Conservation (phyloP, 768 basidiomycete species). For the Rubroboletus satanas region DNA sequence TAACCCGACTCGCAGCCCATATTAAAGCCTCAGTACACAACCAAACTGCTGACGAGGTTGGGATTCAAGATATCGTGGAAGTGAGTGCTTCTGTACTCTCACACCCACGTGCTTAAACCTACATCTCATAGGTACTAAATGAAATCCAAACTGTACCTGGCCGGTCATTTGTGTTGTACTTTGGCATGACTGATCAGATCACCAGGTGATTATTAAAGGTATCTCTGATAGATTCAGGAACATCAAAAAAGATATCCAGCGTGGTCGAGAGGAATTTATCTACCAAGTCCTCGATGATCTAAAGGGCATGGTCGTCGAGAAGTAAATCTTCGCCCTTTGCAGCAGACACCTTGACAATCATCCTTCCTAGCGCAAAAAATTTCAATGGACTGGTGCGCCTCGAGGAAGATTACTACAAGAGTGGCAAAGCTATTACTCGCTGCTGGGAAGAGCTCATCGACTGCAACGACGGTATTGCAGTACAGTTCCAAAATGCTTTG, state of each 20-base stretch:
- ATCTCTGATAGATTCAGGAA: slow-evolving; percentile 45
- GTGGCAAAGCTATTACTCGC: slow-evolving; percentile 38
- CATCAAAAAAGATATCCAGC: slow-evolving; percentile 43
- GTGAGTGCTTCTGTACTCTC: slow-evolving; percentile 28
- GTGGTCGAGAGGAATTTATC: slow-evolving; percentile 45
- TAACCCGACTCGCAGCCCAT: background rate
- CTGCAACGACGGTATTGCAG: slow-evolving; percentile 35
- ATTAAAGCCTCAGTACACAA: background rate
- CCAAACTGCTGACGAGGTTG: slow-evolving; percentile 7
- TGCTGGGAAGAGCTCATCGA: slow-evolving; percentile 43
- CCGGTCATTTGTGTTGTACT: background rate
- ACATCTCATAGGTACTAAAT: slow-evolving; percentile 39
- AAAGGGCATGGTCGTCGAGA: slow-evolving; percentile 36
- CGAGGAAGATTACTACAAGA: slow-evolving; percentile 49
- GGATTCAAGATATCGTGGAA: slow-evolving; percentile 39
- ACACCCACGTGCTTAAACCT: background rate
- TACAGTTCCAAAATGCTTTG: slow-evolving; percentile 37
- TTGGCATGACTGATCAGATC: slow-evolving; percentile 13
- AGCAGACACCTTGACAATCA: slow-evolving; percentile 1
- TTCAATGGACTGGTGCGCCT: slow-evolving; percentile 54
- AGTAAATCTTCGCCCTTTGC: slow-evolving; percentile 13
- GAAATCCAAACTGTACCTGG: slow-evolving; percentile 45
- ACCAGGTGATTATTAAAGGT: slow-evolving; percentile 47
- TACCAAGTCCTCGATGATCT: slow-evolving; percentile 43
- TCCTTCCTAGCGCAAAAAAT: slow-evolving; percentile 39